A percentile compares a stretch with the other conserved stretches of the same genome.
Evolutionary conservation across 176 grass and related monocot species (phyloP).

Genomic region (Leersia perrieri): DNA sequence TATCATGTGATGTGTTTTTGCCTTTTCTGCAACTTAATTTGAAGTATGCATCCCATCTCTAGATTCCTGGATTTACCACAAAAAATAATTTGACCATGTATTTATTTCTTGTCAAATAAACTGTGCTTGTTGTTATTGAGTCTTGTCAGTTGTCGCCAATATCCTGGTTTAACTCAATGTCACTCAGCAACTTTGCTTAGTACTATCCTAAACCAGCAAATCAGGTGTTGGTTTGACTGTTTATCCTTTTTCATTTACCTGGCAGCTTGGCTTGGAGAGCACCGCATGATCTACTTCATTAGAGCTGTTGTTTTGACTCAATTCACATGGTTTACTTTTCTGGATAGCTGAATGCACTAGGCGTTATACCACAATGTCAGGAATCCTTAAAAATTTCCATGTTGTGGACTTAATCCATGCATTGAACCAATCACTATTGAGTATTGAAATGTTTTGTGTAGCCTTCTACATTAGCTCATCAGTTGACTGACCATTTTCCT

Average conservation of each 20-base stretch:
- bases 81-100: neutral
- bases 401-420: neutral
- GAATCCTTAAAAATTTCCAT: neutral
- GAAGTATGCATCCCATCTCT: neutral
- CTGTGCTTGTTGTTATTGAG: neutral
- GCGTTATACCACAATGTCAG: neutral
- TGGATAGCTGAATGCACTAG: neutral
- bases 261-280: neutral
- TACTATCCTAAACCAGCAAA: neutral
- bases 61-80: neutral
- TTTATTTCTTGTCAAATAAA: neutral
- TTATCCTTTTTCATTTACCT: neutral
- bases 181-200: neutral
- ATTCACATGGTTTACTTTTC: neutral
- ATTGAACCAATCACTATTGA: neutral
- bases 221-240: neutral
- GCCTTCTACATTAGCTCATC: neutral
- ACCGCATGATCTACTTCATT: neutral
- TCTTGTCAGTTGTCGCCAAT: neutral
- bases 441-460: neutral
- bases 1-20: neutral
- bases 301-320: neutral
- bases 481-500: neutral
- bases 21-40: neutral
- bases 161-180: neutral